Conservation (phyloP, 1,284 basidiomycete species). For the Apiotrichum gracile region DNA sequence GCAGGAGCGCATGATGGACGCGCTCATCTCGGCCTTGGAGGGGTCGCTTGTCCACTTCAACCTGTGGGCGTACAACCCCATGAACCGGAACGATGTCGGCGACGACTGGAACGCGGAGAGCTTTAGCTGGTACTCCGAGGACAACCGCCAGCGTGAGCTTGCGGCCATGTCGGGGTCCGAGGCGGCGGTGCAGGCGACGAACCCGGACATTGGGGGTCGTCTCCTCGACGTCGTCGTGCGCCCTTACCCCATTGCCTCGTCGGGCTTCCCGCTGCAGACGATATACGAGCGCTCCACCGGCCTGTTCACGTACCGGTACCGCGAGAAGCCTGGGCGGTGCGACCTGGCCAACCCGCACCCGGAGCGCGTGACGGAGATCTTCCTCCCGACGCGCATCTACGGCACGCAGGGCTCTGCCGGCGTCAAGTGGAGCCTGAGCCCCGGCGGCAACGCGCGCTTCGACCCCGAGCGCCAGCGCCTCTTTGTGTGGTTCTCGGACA, state of each 20-base stretch:
- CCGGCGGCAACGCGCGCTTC: conserved; percentile 26
- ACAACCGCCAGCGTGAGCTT: conserved; percentile 44
- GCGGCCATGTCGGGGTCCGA: conserved; percentile 27
- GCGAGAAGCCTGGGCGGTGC: conserved; percentile 16
- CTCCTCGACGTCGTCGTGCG: conserved; percentile 68
- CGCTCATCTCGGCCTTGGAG: conserved; percentile 71
- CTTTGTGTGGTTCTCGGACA: conserved; percentile 40
- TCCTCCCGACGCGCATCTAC: conserved; percentile 54
- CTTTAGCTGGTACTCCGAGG: conserved; percentile 82
- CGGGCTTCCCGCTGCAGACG: conserved; percentile 33
- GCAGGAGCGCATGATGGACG: conserved; percentile 84
- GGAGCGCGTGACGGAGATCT: conserved; percentile 69
- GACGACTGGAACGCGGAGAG: conserved; percentile 96
- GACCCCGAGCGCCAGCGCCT: conserved; percentile 28
- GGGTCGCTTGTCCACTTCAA: conserved; percentile 68
- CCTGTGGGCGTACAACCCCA: conserved; percentile 91
- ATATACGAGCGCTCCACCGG: conserved; percentile 26
- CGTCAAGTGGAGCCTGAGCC: conserved; percentile 20
- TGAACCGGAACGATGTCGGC: conserved; percentile 69
- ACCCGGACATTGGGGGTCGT: conserved; percentile 71
- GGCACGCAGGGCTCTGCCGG: conserved; percentile 3
- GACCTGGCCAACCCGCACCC: conserved; percentile 47
- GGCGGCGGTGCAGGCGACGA: conserved; percentile 51
- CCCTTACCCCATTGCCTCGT: conserved; percentile 38
- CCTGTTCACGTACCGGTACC: conserved; percentile 29